These are phyloP conservation scores for Cladophialophora yegresii DNA, from an alignment of 2,329 filamentous ascomycete genomes.

Conservation along the genomic window DNA sequence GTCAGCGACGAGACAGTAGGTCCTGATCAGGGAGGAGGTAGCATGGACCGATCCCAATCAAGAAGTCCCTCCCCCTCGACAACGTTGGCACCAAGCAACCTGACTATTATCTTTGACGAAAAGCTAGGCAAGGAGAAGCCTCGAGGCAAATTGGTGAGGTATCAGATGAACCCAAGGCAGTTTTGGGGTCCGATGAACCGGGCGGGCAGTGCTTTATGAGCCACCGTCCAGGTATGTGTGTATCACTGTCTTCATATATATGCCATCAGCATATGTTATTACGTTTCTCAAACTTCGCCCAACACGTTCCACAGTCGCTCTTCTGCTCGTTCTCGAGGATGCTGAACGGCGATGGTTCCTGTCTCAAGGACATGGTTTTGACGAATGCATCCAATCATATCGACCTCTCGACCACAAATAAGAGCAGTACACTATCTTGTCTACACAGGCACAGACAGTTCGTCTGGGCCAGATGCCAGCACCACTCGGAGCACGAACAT, in stretches of 20 bases:
- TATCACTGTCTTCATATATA: background rate
- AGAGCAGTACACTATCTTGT: background rate
- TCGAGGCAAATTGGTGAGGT: slow-evolving; percentile 72
- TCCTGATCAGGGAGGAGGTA: background rate
- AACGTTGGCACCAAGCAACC: slow-evolving; percentile 43
- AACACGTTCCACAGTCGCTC: background rate
- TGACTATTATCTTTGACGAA: slow-evolving; percentile 77
- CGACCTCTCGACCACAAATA: too few relatives aligned
- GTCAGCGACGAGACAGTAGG: slow-evolving; percentile 14
- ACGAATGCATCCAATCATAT: too few relatives aligned
- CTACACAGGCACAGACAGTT: background rate
- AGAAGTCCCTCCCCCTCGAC: slow-evolving; percentile 3
- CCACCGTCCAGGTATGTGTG: background rate
- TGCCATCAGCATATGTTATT: background rate
- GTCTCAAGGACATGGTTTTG: too few relatives aligned
- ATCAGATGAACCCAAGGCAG: slow-evolving; percentile 84
- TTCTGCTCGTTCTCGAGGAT: background rate
- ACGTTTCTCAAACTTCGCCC: background rate
- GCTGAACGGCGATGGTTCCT: too few relatives aligned
- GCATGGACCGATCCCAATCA: slow-evolving; percentile 29
- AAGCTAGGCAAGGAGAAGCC: slow-evolving; percentile 69
- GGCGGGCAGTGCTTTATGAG: slow-evolving; percentile 36
- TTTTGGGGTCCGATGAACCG: slow-evolving; percentile 87
- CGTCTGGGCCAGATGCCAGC: background rate
- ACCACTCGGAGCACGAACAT: too few relatives aligned